A percentile compares a stretch with the other conserved stretches of the same genome.
Conservation (phyloP, 129 eudicot species). For the Chrysanthemum seticuspe region DNA sequence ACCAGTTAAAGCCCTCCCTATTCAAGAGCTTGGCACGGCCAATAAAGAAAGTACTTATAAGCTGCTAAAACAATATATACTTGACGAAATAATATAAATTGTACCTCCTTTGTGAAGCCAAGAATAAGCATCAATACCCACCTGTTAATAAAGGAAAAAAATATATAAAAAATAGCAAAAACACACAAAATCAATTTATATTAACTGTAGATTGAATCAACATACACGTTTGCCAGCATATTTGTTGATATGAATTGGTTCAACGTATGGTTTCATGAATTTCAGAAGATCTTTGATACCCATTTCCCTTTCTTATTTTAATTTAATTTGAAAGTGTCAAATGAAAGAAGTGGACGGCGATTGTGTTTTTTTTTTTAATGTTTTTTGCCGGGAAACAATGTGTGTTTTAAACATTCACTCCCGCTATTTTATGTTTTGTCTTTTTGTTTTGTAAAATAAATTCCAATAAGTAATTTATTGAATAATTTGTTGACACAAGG, state of each 20-base stretch:
- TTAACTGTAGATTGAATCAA: not conserved
- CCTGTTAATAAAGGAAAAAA: constrained; percentile 35
- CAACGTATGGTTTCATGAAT: constrained; percentile 83
- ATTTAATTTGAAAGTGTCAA: not conserved
- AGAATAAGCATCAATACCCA: constrained; percentile 91
- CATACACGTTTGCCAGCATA: constrained; percentile 74
- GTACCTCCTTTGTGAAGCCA: constrained; percentile 98
- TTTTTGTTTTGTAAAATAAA: no score
- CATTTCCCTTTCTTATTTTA: constrained; percentile 37
- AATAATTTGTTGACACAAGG: no score
- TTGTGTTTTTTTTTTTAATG: not conserved
- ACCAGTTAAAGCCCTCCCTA: no score
- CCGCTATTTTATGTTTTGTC: constrained; percentile 9
- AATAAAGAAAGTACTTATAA: no score
- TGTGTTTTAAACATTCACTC: constrained; percentile 14
- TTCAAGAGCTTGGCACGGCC: no score
- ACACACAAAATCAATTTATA: not conserved
- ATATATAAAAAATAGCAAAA: not conserved
- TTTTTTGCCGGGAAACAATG: constrained; percentile 19
- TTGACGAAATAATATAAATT: not conserved
- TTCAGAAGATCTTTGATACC: constrained; percentile 84
- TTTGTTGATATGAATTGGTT: constrained; percentile 76
- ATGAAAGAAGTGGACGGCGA: constrained; percentile 6
- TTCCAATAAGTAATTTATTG: no score
- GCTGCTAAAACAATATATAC: no score